A percentile compares a stretch with the other conserved stretches of the same genome.
Evolutionary conservation across 768 basidiomycete genomes (phyloP).

Genomic region (Russula lepida): DNA sequence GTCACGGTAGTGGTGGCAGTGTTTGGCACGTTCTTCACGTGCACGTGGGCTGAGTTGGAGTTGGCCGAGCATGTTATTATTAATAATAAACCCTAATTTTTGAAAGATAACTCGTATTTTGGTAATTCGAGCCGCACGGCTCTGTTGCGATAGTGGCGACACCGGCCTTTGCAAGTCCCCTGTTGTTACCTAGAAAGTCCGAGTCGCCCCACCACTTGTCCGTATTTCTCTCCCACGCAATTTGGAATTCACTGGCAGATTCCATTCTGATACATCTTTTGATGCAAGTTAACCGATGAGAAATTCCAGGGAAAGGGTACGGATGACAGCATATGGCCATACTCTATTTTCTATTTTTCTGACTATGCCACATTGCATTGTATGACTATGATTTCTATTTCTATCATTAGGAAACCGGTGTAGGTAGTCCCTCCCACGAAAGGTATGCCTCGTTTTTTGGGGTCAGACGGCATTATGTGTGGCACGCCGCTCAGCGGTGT

Average conservation of each 20-base stretch:
- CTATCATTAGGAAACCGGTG: background rate
- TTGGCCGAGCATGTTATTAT: too few species aligned
- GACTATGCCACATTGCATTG: background rate
- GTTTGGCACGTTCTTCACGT: too few species aligned
- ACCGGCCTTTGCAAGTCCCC: too few species aligned
- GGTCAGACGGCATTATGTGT: constrained; percentile 97
- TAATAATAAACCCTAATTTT: too few species aligned
- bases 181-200: too few species aligned
- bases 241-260: background rate
- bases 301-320: background rate
- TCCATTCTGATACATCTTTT: background rate
- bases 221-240: background rate
- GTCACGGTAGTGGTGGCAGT: too few species aligned
- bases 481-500: constrained; percentile 92
- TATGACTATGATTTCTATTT: background rate
- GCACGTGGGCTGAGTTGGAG: too few species aligned
- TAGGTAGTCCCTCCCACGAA: background rate
- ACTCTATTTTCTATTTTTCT: background rate
- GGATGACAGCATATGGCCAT: background rate
- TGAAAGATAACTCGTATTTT: too few species aligned
- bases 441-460: constrained; percentile 72
- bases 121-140: too few species aligned
- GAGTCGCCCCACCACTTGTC: too few species aligned
- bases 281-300: background rate
- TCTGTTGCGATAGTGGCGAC: too few species aligned